Conservation (phyloP, 768 basidiomycete species). For the Suillus paluster region DNA sequence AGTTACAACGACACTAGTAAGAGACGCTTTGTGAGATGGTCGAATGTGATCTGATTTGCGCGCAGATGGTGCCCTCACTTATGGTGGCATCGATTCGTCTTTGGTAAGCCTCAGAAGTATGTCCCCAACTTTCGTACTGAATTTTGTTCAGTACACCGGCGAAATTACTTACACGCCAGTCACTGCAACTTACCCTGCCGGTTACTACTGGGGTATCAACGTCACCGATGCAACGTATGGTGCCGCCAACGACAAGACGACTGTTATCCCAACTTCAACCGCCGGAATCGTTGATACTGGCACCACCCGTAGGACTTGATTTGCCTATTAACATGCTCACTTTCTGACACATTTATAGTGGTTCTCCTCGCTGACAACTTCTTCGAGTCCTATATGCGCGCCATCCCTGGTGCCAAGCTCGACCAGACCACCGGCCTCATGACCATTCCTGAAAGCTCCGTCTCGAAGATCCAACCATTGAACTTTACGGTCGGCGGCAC, state of each 20-base stretch:
- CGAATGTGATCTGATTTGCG: too few relatives aligned
- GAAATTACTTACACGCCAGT: constrained; percentile 26
- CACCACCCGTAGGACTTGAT: constrained; percentile 24
- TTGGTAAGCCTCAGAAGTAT: too few relatives aligned
- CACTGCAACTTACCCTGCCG: constrained; percentile 32
- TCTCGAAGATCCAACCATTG: constrained; percentile 19
- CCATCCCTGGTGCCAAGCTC: constrained; percentile 17
- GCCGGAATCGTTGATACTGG: constrained; percentile 35
- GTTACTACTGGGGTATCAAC: constrained; percentile 36
- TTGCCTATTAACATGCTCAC: neutral
- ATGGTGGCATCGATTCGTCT: constrained; percentile 28
- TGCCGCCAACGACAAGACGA: too few relatives aligned
- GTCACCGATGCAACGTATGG: constrained; percentile 24
- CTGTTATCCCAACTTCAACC: too few relatives aligned
- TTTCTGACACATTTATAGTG: constrained; percentile 7
- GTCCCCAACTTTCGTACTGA: too few relatives aligned
- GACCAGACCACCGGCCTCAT: constrained; percentile 16
- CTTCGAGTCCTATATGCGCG: constrained; percentile 17
- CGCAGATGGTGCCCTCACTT: constrained; percentile 32
- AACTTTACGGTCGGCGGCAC: constrained; percentile 15
- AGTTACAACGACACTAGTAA: constrained; percentile 20
- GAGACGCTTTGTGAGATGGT: too few relatives aligned
- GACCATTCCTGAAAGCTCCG: constrained; percentile 17
- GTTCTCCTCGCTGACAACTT: constrained; percentile 27
- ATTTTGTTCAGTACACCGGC: constrained; percentile 30